A percentile compares a stretch with the other conserved stretches of the same genome.
Evolutionary conservation across 768 basidiomycete species (phyloP).

Genomic region (Russula virescens): DNA sequence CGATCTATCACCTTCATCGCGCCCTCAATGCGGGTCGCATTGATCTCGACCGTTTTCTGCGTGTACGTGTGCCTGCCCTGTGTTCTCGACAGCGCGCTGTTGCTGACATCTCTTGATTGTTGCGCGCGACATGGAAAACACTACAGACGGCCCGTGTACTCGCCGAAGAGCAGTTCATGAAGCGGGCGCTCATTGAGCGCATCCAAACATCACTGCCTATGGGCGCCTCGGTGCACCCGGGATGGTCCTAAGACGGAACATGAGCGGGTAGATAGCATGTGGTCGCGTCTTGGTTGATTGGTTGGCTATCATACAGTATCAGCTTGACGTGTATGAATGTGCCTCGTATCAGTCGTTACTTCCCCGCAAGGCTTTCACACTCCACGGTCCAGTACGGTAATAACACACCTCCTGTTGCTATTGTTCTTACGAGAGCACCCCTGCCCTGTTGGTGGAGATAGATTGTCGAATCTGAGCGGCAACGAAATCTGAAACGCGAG

Average conservation of each 20-base stretch:
- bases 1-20: slow-evolving; percentile 92
- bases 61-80: slow-evolving; percentile 49
- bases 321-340: slow-evolving; percentile 10
- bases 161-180: slow-evolving; percentile 96
- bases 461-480: not conserved
- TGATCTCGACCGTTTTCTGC: slow-evolving; percentile 90
- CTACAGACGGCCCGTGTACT: slow-evolving; percentile 73
- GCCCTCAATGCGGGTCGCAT: slow-evolving; percentile 88
- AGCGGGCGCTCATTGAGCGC: slow-evolving; percentile 90
- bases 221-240: slow-evolving; percentile 29
- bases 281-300: not conserved
- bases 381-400: not conserved
- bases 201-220: slow-evolving; percentile 60
- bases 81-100: not conserved
- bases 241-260: slow-evolving; percentile 12
- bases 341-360: slow-evolving; percentile 2
- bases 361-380: not conserved
- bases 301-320: no score
- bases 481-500: not conserved
- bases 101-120: slow-evolving; percentile 3
- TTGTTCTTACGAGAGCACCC: slow-evolving; percentile 2
- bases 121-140: slow-evolving; percentile 4
- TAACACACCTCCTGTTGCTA: not conserved
- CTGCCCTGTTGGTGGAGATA: not conserved
- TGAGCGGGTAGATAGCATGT: slow-evolving; percentile 14